These are phyloP conservation scores for Colletotrichum phormii DNA, from an alignment of 2,329 filamentous ascomycete genomes.

Conservation along the genomic window DNA sequence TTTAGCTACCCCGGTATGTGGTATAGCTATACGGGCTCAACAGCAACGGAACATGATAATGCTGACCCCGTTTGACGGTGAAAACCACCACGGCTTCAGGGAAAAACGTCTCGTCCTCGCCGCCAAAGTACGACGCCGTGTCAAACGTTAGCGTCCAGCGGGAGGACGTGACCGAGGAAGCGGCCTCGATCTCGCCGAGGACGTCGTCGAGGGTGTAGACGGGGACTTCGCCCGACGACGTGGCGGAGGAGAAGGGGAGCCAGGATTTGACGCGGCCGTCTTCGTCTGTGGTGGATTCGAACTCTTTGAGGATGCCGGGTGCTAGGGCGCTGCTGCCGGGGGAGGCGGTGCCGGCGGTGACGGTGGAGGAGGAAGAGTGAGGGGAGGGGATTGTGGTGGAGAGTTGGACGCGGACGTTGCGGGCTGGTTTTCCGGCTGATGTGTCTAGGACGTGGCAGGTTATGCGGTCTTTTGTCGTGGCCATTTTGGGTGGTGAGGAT, in stretches of 20 bases:
- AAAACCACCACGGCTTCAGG: constrained; percentile 69
- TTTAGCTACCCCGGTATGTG: constrained; percentile 81
- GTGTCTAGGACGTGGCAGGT: constrained; percentile 92
- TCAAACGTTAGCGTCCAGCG: constrained; percentile 80
- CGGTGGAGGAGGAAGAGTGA: no score
- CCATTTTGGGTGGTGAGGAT: constrained; percentile 1
- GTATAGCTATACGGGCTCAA: constrained; percentile 84
- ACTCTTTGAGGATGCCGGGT: constrained; percentile 58
- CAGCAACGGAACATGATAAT: constrained; percentile 84
- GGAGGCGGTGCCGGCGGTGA: constrained; percentile 39
- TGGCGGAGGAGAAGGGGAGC: constrained; percentile 67
- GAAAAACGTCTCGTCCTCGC: constrained; percentile 70
- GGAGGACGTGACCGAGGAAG: constrained; percentile 50
- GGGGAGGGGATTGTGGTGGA: constrained; percentile 51
- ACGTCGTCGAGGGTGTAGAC: constrained; percentile 70
- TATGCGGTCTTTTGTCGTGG: constrained; percentile 69
- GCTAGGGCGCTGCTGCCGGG: constrained; percentile 44
- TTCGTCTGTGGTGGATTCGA: constrained; percentile 76
- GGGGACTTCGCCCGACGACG: constrained; percentile 66
- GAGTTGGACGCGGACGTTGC: constrained; percentile 74
- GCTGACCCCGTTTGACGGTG: constrained; percentile 66
- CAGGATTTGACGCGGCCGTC: constrained; percentile 81
- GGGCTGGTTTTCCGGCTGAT: constrained; percentile 76
- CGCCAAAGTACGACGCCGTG: constrained; percentile 78
- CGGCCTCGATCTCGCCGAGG: constrained; percentile 54